Evolutionary conservation across 352 stramenopile species (phyloP), one percentile per base, ranked within the genome.

Genomic region (Globisporangium iwayamae): DNA sequence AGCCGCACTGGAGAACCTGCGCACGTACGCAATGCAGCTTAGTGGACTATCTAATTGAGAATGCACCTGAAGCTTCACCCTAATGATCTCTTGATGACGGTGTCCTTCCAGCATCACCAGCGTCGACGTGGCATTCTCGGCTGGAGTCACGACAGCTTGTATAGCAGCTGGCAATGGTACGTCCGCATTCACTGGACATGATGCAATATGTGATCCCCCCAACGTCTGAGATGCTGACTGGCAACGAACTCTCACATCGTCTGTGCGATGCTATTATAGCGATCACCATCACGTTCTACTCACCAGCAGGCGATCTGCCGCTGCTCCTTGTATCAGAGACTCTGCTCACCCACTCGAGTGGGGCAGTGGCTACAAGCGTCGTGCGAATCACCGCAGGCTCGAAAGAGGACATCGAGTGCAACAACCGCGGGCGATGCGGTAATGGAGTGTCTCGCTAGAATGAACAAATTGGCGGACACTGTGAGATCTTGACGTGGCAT

Each of bases 371-470:
- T 4, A 70, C 74, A 0, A 66, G 60, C 16, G 65, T 81, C n/a
- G 39, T 54, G 36, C 55, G 81, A 28, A 69, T 60, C 7, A 73
- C 56, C 0, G 56, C 62, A 30, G 83, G 78, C 9, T 93, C 78
- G 4, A 93, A 82, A 59, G 88, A 91, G 57, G 76, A 92, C 55
- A 67, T 47, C 11, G 70, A 89, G 45, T 96, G 88, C 78, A 87
- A 91, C 62, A 89, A 88, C 45, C 81, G 81, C n/a, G 83, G 83
- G 0, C 76, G 79, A 52, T 93, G 83, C 25, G 77, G 83, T 92
- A 62, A 47, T 16, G 41, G 18, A 9, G 4, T 48, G 43, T 48
- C 16, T 48, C 16, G 4, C 43, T 20, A 20, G 43, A 48, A 48
- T 48, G 43, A 18, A 48, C 43, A 48, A 6, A 48, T 22, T 11